A percentile compares a stretch with the other conserved stretches of the same genome.
phyloP scores from a whole-genome alignment of 345 rosid species.

The Erysimum cheiranthoides region DNA sequence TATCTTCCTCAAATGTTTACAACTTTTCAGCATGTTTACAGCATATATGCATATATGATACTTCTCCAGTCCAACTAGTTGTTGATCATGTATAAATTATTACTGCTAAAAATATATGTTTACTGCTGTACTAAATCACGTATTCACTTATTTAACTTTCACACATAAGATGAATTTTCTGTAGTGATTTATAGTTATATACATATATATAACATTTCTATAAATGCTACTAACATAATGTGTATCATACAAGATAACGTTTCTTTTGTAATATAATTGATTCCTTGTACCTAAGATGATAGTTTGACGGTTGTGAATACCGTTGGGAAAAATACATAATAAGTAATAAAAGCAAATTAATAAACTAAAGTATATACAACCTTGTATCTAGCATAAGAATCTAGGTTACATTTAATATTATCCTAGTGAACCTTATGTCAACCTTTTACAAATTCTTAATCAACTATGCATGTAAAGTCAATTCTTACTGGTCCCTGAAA shows the following conservation, averaged over 20 bases:
- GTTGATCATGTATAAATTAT: not conserved
- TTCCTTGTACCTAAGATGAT: not conserved
- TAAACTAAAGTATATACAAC: not conserved
- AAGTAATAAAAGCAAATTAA: not conserved
- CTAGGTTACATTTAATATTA: constrained; percentile 1
- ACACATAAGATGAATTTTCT: not conserved
- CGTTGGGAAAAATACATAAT: not conserved
- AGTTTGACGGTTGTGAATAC: not conserved
- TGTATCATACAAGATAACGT: not conserved
- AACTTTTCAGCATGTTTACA: not conserved
- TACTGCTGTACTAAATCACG: not conserved
- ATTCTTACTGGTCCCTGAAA: constrained; percentile 28
- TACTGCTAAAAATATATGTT: not conserved
- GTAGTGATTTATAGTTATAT: not conserved
- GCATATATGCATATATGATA: not conserved
- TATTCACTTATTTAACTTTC: not conserved
- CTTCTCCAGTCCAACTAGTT: not conserved
- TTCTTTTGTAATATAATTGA: not conserved
- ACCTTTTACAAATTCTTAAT: not conserved
- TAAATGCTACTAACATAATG: not conserved
- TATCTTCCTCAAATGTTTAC: not conserved
- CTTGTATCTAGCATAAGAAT: constrained; percentile 1
- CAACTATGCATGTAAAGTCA: constrained; percentile 24
- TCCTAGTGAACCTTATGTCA: constrained; percentile 6
- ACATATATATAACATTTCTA: not conserved